Percentiles rank a stretch among this genome's conserved stretches.
phyloP scores from a whole-genome alignment of 2,329 filamentous ascomycete species.

The Beauveria varroae region DNA sequence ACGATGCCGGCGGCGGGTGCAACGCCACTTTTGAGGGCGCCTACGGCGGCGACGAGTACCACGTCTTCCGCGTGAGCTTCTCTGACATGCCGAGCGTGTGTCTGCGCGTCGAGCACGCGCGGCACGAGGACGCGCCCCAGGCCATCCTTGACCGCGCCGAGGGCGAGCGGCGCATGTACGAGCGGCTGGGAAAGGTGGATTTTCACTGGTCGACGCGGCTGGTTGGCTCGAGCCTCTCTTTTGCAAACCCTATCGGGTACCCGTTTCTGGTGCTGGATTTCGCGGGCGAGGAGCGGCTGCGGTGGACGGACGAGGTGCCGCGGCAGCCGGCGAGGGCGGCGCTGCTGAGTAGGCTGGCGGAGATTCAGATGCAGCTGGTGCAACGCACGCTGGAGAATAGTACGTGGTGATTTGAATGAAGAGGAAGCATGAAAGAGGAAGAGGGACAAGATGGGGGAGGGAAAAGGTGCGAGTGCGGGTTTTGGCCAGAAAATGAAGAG shows the following conservation, averaged over 20 bases:
- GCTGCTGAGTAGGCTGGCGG: not conserved
- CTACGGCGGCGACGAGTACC: not conserved
- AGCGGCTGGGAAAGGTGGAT: not conserved
- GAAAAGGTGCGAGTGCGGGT: no score
- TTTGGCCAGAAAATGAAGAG: not conserved
- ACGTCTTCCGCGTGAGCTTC: not conserved
- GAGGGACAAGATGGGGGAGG: not conserved
- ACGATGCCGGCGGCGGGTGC: no score
- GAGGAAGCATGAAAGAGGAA: not conserved
- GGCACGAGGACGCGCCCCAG: not conserved
- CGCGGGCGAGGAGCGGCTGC: not conserved
- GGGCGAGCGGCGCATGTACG: not conserved
- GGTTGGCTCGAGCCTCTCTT: not conserved
- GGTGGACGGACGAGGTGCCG: not conserved
- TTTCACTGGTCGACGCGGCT: not conserved
- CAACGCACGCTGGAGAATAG: not conserved
- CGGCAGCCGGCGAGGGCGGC: not conserved
- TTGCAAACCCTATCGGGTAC: constrained; percentile 1
- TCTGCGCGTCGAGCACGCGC: not conserved
- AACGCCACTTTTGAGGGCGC: not conserved
- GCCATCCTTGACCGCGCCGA: not conserved
- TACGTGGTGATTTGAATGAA: not conserved
- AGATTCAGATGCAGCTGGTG: not conserved
- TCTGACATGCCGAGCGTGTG: not conserved
- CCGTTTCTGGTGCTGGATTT: constrained; percentile 5